phyloP scores from a whole-genome alignment of 2,329 filamentous ascomycete species.

The Claviceps cyperi region DNA sequence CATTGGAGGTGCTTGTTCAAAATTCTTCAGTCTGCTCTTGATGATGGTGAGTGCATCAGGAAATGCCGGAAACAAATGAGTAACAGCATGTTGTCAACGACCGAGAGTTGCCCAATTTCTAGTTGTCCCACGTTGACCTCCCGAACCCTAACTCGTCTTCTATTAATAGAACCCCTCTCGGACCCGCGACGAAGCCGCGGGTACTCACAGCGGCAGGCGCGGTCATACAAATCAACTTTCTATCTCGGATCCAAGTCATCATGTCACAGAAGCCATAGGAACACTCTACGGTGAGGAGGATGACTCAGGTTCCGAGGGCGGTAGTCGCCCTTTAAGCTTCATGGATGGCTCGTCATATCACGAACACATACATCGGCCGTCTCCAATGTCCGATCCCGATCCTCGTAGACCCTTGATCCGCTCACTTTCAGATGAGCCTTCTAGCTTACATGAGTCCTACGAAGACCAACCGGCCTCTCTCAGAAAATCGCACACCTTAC shows the following conservation, averaged over 20 bases:
- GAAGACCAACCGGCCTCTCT: conserved; percentile 18
- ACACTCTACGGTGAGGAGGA: conserved; percentile 74
- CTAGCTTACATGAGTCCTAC: conserved; percentile 14
- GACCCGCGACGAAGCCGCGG: conserved; percentile 38
- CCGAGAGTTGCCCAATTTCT: neutral
- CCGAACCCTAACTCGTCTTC: neutral
- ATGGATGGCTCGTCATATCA: conserved; percentile 41
- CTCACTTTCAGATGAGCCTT: conserved; percentile 31
- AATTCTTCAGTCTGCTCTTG: conserved; percentile 24
- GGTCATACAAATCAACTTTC: conserved; percentile 44
- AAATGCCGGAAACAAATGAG: neutral
- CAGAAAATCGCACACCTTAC: conserved; percentile 31
- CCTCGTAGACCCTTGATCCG: conserved; percentile 28
- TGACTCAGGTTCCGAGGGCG: conserved; percentile 38
- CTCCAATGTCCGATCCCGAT: conserved; percentile 16
- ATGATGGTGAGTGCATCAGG: conserved; percentile 32
- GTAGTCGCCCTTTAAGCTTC: conserved; percentile 59
- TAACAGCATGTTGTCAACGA: neutral
- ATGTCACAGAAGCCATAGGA: conserved; percentile 87
- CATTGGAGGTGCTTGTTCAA: conserved; percentile 18
- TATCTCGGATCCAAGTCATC: conserved; percentile 79
- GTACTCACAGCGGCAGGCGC: conserved; percentile 42
- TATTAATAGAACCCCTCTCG: conserved; percentile 41
- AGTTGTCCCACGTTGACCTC: neutral
- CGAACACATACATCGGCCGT: conserved; percentile 29